Conservation (phyloP, 139 green algal genomes). For the Haematococcus sp. region DNA sequence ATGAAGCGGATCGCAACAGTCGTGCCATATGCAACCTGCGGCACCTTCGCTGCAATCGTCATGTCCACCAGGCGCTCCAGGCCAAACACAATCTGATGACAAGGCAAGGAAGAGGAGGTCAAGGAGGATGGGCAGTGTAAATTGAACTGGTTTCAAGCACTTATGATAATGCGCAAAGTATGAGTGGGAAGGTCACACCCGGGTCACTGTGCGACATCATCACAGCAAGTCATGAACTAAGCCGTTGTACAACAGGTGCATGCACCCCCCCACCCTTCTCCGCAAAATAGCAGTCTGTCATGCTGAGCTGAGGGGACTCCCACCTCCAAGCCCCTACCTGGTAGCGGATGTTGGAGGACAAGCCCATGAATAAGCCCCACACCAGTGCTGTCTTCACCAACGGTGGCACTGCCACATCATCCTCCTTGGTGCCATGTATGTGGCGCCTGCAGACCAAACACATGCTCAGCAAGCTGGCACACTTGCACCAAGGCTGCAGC, state of each 20-base stretch:
- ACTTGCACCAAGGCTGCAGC: no score
- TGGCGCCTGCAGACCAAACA: constrained; percentile 10
- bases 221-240: no score
- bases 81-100: constrained; percentile 80
- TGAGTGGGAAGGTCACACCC: no score
- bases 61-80: constrained; percentile 85
- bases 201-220: neutral
- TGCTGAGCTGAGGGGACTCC: no score
- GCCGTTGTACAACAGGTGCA: no score
- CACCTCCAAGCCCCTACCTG: constrained; percentile 51
- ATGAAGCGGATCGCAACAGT: constrained; percentile 88
- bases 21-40: constrained; percentile 69
- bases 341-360: constrained; percentile 93
- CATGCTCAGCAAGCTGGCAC: no score
- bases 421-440: constrained; percentile 18
- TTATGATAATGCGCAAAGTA: no score
- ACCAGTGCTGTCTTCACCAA: constrained; percentile 78
- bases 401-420: constrained; percentile 73
- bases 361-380: constrained; percentile 96
- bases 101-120: no score
- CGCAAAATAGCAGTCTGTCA: no score
- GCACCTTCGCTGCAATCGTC: constrained; percentile 66
- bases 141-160: neutral
- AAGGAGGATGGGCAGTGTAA: constrained; percentile 5
- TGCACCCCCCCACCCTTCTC: no score